Conservation (phyloP, 2,329 filamentous ascomycete genomes). For the Hymenotorrendiella dingleyae region DNA sequence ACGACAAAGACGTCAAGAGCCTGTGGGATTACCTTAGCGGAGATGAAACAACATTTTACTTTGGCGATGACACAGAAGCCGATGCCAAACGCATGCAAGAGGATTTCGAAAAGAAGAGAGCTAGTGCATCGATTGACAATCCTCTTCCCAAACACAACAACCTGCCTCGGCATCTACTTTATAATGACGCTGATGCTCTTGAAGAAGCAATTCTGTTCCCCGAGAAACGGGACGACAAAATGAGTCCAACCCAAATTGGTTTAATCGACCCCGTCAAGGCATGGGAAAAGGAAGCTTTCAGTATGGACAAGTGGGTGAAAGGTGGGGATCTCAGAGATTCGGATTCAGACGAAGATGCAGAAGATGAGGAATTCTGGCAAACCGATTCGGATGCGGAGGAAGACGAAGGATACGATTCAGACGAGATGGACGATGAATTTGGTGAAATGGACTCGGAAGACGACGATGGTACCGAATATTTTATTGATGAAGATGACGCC, state of each 20-base stretch:
- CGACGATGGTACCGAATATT: too few relatives aligned
- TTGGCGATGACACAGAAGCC: too few relatives aligned
- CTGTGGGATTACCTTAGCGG: constrained; percentile 31
- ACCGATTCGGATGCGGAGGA: too few relatives aligned
- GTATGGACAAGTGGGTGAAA: constrained; percentile 10
- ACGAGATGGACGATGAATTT: too few relatives aligned
- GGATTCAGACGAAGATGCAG: constrained; percentile 1
- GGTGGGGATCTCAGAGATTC: constrained; percentile 3
- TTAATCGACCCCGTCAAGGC: constrained; percentile 9
- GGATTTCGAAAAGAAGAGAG: too few relatives aligned
- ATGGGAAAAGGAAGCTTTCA: constrained; percentile 12
- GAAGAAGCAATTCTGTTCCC: constrained; percentile 38
- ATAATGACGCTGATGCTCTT: constrained; percentile 35
- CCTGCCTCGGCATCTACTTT: constrained; percentile 27
- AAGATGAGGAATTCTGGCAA: too few relatives aligned
- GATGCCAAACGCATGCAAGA: too few relatives aligned
- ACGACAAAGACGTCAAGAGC: constrained; percentile 26
- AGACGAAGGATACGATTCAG: too few relatives aligned
- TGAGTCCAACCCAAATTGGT: constrained; percentile 7
- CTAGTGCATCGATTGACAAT: too few relatives aligned
- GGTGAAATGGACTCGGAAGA: too few relatives aligned
- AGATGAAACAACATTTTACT: constrained; percentile 9
- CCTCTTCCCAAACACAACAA: constrained; percentile 5
- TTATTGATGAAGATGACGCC: too few relatives aligned
- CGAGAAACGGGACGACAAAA: constrained; percentile 22